phyloP scores from a whole-genome alignment of 305 asterid species.

The Fraxinus latifolia region DNA sequence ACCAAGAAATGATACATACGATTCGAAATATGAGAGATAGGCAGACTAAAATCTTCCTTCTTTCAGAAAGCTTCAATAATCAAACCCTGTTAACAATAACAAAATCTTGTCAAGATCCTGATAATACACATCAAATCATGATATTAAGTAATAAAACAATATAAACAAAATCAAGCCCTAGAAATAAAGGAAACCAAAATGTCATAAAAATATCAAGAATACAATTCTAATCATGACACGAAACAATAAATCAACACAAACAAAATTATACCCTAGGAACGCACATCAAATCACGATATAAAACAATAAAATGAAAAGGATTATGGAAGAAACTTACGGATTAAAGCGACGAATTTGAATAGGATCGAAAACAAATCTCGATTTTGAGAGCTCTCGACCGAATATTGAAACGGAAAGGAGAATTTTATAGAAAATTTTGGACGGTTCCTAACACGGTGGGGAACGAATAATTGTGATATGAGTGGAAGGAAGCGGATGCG shows the following conservation, averaged over 20 bases:
- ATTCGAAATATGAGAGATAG: neutral
- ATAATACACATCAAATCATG: neutral
- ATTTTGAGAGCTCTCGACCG: constrained; percentile 24
- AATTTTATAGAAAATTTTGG: neutral
- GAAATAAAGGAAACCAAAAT: neutral
- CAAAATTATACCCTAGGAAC: no score
- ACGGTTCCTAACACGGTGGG: constrained; percentile 7
- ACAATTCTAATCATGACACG: neutral
- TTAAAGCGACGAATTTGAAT: neutral
- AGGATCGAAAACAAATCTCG: constrained; percentile 16
- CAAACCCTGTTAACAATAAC: constrained; percentile 8
- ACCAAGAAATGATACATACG: neutral
- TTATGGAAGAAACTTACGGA: constrained; percentile 15
- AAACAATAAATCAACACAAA: neutral
- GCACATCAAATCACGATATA: neutral
- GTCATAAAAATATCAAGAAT: neutral
- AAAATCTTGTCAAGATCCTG: neutral
- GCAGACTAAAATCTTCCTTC: constrained; percentile 4
- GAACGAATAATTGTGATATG: constrained; percentile 10
- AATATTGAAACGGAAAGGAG: neutral
- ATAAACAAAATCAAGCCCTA: neutral
- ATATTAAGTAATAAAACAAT: neutral
- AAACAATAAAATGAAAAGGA: neutral
- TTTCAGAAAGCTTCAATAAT: constrained; percentile 25
- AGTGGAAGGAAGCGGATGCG: neutral